Evolutionary conservation across 805 yeast species (phyloP), one percentile per base, ranked within the genome.

Genomic region (Pichia cephalocereana): DNA sequence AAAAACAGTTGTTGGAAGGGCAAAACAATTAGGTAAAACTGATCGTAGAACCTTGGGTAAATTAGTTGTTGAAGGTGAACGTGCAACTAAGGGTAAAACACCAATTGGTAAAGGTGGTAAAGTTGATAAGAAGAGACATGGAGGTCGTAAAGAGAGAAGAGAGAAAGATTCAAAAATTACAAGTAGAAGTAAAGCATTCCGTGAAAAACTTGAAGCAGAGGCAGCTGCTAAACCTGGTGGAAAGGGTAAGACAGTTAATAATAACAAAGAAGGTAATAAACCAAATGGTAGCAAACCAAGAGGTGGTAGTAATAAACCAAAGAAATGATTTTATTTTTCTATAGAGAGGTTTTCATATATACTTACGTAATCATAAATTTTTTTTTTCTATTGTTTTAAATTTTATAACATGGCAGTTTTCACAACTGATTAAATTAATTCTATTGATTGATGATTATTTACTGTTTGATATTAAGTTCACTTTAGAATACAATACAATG

Each of bases 1-100:
- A 64, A 84, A 74, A 65, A 83, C 95, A 15, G 77, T 77, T 57
- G 65, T 86, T 38, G 96, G 96, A 37, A 77, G 96, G 64, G 96
- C 93, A 19, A 73, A 78, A 48, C 72, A 84, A 5, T 71, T 89
- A 41, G 91, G 91, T 45, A 86, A 82, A 61, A 86, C 89, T 46
- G 96, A 86, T 62, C 77, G 84, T 57, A 75, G 83, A 36, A 73
- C 83, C 23, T 76, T 80, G 9, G 91, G 91, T 44, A 70, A 70
- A 54, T 57, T 68, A 45, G 61, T 78, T 50, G 58, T 81, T 36
- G 96, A 88, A 69, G 96, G 96, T 53, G 69, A 75, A 47, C 79
- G 96, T 70, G 89, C 96, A 15, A 67, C 70, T 50, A 83, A 83
- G 65, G 89, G 87, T 28, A 77, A 71, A 46, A 70, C 36, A 9